phyloP scores from a whole-genome alignment of 306 rosid genomes.

The Crotalaria pallida region DNA sequence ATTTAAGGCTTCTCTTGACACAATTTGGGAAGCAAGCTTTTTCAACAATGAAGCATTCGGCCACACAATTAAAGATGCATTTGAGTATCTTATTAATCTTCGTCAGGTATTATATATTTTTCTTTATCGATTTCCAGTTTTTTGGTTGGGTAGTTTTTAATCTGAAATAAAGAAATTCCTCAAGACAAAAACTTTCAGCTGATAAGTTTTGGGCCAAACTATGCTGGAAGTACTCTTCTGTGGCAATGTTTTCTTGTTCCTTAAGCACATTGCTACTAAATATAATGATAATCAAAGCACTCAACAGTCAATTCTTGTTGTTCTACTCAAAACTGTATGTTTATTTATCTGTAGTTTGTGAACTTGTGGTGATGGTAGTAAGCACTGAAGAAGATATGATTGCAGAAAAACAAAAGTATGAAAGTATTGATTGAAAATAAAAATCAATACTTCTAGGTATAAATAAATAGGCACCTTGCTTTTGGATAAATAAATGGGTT shows the following conservation, averaged over 20 bases:
- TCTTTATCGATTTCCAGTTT: not conserved
- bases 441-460: no score
- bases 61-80: constrained; percentile 89
- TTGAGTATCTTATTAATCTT: constrained; percentile 92
- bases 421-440: not conserved
- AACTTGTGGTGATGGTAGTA: not conserved
- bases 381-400: not conserved
- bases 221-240: not conserved
- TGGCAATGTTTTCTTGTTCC: not conserved
- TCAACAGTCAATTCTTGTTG: not conserved
- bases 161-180: not conserved
- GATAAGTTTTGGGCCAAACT: not conserved
- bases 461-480: not conserved
- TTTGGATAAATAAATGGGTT: not conserved
- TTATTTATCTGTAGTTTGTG: not conserved
- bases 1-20: constrained; percentile 92
- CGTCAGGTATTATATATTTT: constrained; percentile 69
- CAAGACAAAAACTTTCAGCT: not conserved
- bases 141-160: constrained; percentile 11
- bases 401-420: not conserved
- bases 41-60: constrained; percentile 82
- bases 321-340: not conserved
- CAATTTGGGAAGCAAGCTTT: constrained; percentile 93
- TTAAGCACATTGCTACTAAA: no score
- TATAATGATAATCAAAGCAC: not conserved